These are phyloP conservation scores for Hydnomerulius pinastri DNA, from an alignment of 768 basidiomycete genomes.

Conservation along the genomic window DNA sequence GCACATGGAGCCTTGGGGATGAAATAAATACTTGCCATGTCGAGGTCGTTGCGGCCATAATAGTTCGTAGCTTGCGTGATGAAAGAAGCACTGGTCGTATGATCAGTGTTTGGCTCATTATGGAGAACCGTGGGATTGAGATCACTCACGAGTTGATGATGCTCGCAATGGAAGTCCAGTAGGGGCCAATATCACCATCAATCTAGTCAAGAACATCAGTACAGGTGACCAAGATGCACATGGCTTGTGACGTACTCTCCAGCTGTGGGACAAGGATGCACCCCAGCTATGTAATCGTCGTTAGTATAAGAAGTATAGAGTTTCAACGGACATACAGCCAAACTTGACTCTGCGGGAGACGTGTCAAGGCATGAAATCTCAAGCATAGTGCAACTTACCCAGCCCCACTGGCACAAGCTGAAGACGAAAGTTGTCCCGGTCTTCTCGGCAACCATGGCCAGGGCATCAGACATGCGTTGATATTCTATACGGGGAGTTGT, in stretches of 20 bases:
- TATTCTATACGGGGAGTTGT: conserved; percentile 45
- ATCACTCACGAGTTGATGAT: conserved; percentile 54
- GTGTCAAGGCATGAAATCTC: not conserved
- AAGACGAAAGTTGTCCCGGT: conserved; percentile 57
- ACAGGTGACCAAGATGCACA: not conserved
- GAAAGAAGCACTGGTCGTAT: conserved; percentile 55
- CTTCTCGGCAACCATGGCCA: conserved; percentile 43
- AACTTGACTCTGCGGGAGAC: conserved; percentile 49
- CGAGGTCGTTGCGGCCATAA: conserved; percentile 65
- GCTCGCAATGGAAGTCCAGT: conserved; percentile 51
- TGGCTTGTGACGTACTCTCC: conserved; percentile 39
- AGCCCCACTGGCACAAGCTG: conserved; percentile 69
- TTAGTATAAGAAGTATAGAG: not conserved
- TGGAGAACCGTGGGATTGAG: not conserved
- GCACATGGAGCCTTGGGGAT: not conserved
- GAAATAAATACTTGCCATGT: conserved; percentile 45
- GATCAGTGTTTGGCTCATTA: not conserved
- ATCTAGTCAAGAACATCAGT: conserved; percentile 9
- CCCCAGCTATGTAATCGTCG: conserved; percentile 33
- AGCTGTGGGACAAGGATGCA: conserved; percentile 37
- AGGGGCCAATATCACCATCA: conserved; percentile 29
- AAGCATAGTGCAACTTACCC: conserved; percentile 40
- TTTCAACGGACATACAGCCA: conserved; percentile 56
- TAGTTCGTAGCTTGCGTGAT: conserved; percentile 62
- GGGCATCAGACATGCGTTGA: conserved; percentile 59